A percentile compares a stretch with the other conserved stretches of the same genome.
Conservation (phyloP, 2,329 filamentous ascomycete species). For the Aspergillus ruber region DNA sequence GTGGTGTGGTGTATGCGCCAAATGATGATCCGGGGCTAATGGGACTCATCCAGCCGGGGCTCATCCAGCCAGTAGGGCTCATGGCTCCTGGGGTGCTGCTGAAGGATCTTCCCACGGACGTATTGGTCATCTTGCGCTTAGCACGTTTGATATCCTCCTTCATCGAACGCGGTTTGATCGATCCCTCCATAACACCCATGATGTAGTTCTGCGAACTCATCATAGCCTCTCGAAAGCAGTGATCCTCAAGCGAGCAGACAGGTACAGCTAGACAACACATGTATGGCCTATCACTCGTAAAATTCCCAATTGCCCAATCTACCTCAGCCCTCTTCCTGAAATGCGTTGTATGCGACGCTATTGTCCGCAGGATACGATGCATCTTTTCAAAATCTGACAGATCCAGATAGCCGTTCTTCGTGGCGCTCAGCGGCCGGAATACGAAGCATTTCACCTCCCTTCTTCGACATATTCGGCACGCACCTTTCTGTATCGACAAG, state of each 20-base stretch:
- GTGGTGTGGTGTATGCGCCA: background rate
- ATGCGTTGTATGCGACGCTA: constrained; percentile 6
- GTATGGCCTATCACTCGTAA: constrained; percentile 5
- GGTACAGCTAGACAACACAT: constrained; percentile 7
- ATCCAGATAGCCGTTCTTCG: constrained; percentile 4
- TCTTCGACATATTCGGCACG: background rate
- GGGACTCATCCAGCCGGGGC: too few relatives aligned
- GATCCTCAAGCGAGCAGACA: constrained; percentile 1
- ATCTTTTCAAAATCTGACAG: constrained; percentile 3
- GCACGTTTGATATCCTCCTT: background rate
- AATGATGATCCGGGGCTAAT: too few relatives aligned
- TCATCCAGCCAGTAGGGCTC: too few relatives aligned
- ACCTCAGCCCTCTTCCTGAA: constrained; percentile 1
- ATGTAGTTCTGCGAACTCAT: constrained; percentile 3
- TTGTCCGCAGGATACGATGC: constrained; percentile 3
- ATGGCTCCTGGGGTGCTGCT: background rate
- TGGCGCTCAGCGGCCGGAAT: constrained; percentile 5
- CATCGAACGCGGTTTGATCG: background rate
- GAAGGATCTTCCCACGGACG: background rate
- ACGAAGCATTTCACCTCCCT: background rate
- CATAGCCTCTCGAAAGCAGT: constrained; percentile 3
- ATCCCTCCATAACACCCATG: background rate
- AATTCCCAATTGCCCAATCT: constrained; percentile 5
- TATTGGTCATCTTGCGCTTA: background rate
- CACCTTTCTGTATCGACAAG: background rate